phyloP scores from a whole-genome alignment of 768 basidiomycete species.

The Tulasnella sp. region DNA sequence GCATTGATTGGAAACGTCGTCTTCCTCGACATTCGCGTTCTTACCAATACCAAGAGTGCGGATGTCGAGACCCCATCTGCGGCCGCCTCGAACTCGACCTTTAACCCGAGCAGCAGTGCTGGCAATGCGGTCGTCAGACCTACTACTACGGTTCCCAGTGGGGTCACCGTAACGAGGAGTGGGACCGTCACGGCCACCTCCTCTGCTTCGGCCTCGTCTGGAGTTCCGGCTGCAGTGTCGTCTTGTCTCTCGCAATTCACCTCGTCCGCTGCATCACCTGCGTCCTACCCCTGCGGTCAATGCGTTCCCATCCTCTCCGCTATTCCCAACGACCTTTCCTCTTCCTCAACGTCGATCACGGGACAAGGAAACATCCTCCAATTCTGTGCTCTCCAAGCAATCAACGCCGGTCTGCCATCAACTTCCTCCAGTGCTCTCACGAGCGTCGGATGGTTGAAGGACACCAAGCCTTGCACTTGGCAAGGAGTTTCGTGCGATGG shows the following conservation, averaged over 20 bases:
- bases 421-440: constrained; percentile 34
- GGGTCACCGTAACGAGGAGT: neutral
- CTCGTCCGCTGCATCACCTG: constrained; percentile 36
- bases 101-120: neutral
- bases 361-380: constrained; percentile 38
- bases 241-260: constrained; percentile 44
- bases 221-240: constrained; percentile 35
- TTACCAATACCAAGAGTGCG: constrained; percentile 20
- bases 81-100: neutral
- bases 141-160: constrained; percentile 1
- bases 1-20: constrained; percentile 38
- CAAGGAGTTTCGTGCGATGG: constrained; percentile 40
- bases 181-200: constrained; percentile 18
- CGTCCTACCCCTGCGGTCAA: constrained; percentile 41
- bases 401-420: constrained; percentile 36
- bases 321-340: constrained; percentile 31
- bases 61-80: constrained; percentile 16
- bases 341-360: constrained; percentile 27
- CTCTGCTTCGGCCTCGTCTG: constrained; percentile 24
- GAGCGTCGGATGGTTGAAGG: constrained; percentile 41
- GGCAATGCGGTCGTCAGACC: neutral
- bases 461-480: constrained; percentile 43
- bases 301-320: constrained; percentile 39
- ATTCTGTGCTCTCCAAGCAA: constrained; percentile 42
- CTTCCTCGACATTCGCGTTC: constrained; percentile 36